Percentiles rank a stretch among this genome's conserved stretches.
Evolutionary conservation across 2,329 filamentous ascomycete genomes (phyloP).

Genomic region (Paecilomyces sp.): DNA sequence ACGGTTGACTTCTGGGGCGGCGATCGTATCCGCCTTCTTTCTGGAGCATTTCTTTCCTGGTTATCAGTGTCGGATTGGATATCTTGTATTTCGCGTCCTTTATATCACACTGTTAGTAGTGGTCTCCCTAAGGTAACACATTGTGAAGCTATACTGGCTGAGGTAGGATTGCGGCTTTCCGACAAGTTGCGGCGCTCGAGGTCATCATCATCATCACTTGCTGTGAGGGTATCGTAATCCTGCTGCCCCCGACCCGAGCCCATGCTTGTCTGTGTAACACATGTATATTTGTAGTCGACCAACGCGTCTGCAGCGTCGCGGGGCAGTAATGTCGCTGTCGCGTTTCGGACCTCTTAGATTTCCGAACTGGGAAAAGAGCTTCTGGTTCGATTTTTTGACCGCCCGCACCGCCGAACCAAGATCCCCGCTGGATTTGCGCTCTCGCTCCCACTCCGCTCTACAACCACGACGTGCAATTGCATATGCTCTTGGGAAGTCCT

Average conservation of each 20-base stretch:
- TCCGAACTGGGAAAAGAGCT: slow-evolving; percentile 18
- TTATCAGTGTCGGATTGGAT: not conserved
- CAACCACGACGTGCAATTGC: not conserved
- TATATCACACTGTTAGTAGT: not conserved
- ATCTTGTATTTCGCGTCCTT: not conserved
- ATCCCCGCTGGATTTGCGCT: not conserved
- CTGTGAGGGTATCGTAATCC: slow-evolving; percentile 17
- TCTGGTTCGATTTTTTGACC: slow-evolving; percentile 6
- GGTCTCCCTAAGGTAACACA: not conserved
- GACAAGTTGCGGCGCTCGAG: slow-evolving; percentile 33
- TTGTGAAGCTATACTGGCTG: not conserved
- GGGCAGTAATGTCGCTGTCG: not conserved
- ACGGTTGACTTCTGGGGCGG: slow-evolving; percentile 3
- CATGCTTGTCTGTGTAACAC: slow-evolving; percentile 10
- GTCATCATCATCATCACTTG: slow-evolving; percentile 31
- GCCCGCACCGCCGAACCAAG: not conserved
- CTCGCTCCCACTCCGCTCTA: not conserved
- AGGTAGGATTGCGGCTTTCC: slow-evolving; percentile 13
- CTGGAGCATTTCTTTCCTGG: not conserved
- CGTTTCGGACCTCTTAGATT: slow-evolving; percentile 1
- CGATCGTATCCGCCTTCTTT: not conserved
- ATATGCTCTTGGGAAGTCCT: not conserved
- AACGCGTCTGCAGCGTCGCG: not conserved
- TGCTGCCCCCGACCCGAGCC: slow-evolving; percentile 16
- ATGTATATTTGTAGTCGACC: not conserved